Evolutionary conservation across 2,329 filamentous ascomycete species (phyloP).

Genomic region (Cladosporium sp.): DNA sequence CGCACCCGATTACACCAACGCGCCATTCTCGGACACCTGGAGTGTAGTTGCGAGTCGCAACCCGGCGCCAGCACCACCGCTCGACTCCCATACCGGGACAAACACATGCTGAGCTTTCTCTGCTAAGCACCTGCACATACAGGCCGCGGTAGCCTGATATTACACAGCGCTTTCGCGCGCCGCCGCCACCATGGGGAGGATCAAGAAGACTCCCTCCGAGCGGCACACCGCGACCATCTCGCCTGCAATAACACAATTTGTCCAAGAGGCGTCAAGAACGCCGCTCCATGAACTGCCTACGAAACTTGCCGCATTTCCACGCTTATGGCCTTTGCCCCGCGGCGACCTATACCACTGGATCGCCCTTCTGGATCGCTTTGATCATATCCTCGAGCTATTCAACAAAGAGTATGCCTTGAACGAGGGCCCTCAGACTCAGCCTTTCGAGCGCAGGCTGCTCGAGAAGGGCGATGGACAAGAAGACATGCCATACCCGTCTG

Average conservation of each 20-base stretch:
- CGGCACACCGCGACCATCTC: conserved; percentile 62
- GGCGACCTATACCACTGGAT: conserved; percentile 99
- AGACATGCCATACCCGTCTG: conserved; percentile 22
- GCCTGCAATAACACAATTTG: conserved; percentile 78
- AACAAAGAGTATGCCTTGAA: conserved; percentile 75
- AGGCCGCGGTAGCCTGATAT: conserved; percentile 9
- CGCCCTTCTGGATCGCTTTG: conserved; percentile 85
- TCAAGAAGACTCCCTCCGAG: conserved; percentile 53
- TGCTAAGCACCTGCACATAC: conserved; percentile 3
- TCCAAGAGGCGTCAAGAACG: conserved; percentile 63
- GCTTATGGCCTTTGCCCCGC: conserved; percentile 89
- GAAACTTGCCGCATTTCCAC: conserved; percentile 75
- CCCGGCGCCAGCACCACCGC: background rate
- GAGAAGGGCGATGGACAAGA: conserved; percentile 55
- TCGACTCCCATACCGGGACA: background rate
- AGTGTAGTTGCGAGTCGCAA: background rate
- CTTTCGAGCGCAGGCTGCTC: conserved; percentile 66
- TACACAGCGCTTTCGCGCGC: conserved; percentile 6
- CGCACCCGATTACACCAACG: background rate
- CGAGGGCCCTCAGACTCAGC: conserved; percentile 72
- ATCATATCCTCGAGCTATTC: conserved; percentile 78
- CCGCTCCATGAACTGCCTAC: conserved; percentile 73
- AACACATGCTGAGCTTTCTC: background rate
- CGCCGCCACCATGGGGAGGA: conserved; percentile 44
- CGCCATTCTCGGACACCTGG: background rate